Base-by-base conservation (phyloP, 1,139 yeast genomes). In the Yamadazyma spencermartinsiae region DNA sequence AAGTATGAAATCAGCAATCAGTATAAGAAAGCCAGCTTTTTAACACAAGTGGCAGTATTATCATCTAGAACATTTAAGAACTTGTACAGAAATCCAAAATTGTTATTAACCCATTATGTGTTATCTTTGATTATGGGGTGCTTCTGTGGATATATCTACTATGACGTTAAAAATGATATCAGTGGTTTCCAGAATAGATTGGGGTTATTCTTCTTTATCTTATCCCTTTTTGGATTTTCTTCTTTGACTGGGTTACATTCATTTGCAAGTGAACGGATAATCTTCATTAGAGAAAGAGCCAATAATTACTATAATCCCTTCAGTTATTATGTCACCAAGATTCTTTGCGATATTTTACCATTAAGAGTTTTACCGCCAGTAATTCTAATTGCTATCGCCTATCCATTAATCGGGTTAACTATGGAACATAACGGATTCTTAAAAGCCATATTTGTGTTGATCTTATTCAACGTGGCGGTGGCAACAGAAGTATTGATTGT, bases 111-210 rank as follows among this genome's bases (percentile, higher is more conserved):
- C 1, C 95, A 92, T 56, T 92, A 90, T 56, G 68, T 85, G 2
- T 70, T 90, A 45, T 84, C 96, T 0, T 63, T 87, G 7, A 55
- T 82, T 13, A 79, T 90, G 60, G 96, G 96, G 0, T 57, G 80
- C 3, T 86, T 92, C 61, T 84, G 96, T 63, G 97, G 98, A 0
- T 79, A 80, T 39, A 68, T 92, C 31, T 92, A 92, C 61, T 90
- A 83, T 62, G 73, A 88, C 52, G 81, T 90, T 17, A 71, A 82
- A 32, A 85, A 89, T 55, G 96, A 92, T 60, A 90, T 92, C 42
- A 82, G 95, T 54, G 98, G 98, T 0, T 92, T 92, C 70, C 98
- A 92, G 60, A 92, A 92, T 61, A 76, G 98, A 52, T 70, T 92
- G 47, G 98, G 98, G 0, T 69, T 92, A 44, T 92, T 92, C 62